Evolutionary conservation across 805 yeast genomes (phyloP).

Genomic region (Candida morakotiae): DNA sequence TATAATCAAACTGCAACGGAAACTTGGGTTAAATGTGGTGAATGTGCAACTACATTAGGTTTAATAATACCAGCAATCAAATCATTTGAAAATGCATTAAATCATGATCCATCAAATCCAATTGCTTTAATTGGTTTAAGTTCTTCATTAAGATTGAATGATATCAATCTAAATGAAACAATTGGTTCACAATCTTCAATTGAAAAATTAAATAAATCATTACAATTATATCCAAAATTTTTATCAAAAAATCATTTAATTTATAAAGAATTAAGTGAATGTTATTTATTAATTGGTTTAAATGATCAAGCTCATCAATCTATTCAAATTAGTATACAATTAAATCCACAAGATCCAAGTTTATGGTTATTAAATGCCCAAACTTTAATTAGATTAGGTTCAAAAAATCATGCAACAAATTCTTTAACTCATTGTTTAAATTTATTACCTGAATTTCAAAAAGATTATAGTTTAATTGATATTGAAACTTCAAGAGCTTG

Average conservation of each 20-base stretch:
- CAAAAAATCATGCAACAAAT: slow-evolving; percentile 43
- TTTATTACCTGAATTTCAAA: slow-evolving; percentile 29
- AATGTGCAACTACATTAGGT: slow-evolving; percentile 42
- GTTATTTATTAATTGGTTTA: slow-evolving; percentile 44
- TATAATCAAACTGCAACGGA: slow-evolving; percentile 27
- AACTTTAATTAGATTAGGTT: slow-evolving; percentile 40
- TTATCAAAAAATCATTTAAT: slow-evolving; percentile 36
- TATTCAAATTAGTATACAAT: slow-evolving; percentile 38
- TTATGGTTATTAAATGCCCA: slow-evolving; percentile 49
- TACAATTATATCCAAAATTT: slow-evolving; percentile 29
- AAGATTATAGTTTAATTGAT: slow-evolving; percentile 26
- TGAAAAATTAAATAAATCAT: slow-evolving; percentile 34
- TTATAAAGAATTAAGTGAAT: slow-evolving; percentile 50
- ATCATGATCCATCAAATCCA: slow-evolving; percentile 36
- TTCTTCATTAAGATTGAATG: slow-evolving; percentile 37
- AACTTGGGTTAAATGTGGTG: slow-evolving; percentile 46
- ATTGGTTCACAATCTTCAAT: slow-evolving; percentile 38
- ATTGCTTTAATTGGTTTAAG: slow-evolving; percentile 42
- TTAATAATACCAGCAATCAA: slow-evolving; percentile 36
- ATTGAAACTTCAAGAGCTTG: slow-evolving; percentile 48
- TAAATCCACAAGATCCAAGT: slow-evolving; percentile 39
- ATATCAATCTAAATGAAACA: slow-evolving; percentile 32
- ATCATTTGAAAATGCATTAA: slow-evolving; percentile 41
- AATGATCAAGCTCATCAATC: slow-evolving; percentile 51
- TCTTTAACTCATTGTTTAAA: slow-evolving; percentile 43